Conservation (phyloP, 345 rosid species). For the Eucalyptus caleyi region DNA sequence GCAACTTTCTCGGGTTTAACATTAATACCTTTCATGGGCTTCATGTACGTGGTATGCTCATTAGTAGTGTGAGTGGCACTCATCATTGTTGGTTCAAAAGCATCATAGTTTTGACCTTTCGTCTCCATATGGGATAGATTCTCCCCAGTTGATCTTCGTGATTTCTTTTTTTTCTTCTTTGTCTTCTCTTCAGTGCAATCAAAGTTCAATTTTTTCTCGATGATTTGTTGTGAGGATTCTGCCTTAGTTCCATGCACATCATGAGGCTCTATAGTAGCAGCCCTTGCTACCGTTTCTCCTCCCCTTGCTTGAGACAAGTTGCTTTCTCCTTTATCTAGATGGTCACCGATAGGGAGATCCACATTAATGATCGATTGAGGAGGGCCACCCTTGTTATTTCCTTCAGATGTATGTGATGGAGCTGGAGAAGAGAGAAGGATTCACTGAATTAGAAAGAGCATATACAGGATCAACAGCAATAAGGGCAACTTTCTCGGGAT, state of each 20-base stretch:
- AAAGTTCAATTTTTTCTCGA: neutral
- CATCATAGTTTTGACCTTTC: neutral
- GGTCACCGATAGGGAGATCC: neutral
- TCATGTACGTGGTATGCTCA: neutral
- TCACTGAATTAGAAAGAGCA: neutral
- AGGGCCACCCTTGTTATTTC: neutral
- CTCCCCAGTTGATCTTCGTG: neutral
- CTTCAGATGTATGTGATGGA: neutral
- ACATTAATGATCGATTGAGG: neutral
- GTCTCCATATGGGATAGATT: neutral
- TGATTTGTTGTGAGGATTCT: neutral
- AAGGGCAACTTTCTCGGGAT: neutral
- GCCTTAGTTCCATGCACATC: neutral
- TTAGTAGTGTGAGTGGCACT: neutral
- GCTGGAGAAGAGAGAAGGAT: neutral
- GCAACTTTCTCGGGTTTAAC: neutral
- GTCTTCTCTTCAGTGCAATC: neutral
- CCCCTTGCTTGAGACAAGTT: neutral
- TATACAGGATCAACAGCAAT: neutral
- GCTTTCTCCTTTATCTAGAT: neutral
- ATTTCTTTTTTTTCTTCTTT: neutral
- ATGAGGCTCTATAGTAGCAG: neutral
- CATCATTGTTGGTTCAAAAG: neutral
- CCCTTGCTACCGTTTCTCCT: neutral
- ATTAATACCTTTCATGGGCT: neutral